phyloP scores from a whole-genome alignment of 331 rosid genomes.

The Pyrus hybrid region DNA sequence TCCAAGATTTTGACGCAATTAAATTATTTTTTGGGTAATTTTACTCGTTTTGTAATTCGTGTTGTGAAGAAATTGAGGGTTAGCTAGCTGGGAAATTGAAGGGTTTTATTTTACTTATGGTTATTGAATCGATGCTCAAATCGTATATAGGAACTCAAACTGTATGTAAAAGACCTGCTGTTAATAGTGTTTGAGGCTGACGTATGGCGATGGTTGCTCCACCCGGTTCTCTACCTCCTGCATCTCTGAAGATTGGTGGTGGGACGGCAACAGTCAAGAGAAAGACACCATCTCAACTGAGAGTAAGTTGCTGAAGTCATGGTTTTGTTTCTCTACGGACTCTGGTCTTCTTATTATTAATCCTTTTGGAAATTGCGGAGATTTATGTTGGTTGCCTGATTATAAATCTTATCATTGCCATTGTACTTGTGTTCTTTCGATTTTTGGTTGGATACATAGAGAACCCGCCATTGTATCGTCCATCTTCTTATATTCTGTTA shows the following conservation, averaged over 20 bases:
- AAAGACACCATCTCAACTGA: conserved; percentile 82
- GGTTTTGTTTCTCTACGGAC: not conserved
- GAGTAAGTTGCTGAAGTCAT: conserved; percentile 41
- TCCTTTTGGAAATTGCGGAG: not conserved
- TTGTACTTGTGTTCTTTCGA: not conserved
- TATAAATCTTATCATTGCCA: not conserved
- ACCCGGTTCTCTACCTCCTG: conserved; percentile 42
- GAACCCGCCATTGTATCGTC: not conserved
- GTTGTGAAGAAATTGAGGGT: not conserved
- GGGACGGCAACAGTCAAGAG: conserved; percentile 40
- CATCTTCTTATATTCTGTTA: not conserved
- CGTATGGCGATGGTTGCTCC: conserved; percentile 67
- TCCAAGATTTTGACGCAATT: not conserved
- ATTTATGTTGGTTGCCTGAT: not conserved
- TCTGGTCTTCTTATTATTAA: not conserved
- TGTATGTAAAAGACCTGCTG: conserved; percentile 8
- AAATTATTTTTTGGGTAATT: not conserved
- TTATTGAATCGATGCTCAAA: conserved; percentile 5
- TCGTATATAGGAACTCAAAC: not conserved
- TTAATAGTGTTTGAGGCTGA: not conserved
- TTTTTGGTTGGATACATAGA: not conserved
- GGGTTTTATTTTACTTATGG: not conserved
- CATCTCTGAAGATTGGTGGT: conserved; percentile 39
- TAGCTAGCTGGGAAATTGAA: not conserved
- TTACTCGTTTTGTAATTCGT: not conserved